Base-by-base conservation (phyloP, 2,329 filamentous ascomycete genomes). In the Cladophialophora chaetospira region DNA sequence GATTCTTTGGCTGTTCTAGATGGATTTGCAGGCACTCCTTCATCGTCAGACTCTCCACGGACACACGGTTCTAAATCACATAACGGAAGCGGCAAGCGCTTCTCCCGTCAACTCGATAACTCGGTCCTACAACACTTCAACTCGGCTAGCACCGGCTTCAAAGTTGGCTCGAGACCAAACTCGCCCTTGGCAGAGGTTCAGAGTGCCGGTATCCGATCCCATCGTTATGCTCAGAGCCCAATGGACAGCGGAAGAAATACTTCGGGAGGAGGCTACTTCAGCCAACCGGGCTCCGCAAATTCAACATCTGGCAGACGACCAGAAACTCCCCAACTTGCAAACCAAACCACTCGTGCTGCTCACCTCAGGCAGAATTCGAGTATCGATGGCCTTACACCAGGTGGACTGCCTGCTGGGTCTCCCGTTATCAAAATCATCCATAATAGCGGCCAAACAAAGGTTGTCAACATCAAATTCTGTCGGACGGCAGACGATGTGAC, bases 391-490 rank as follows among this genome's bases (percentile, higher is more conserved):
- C 87, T 90, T 65, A 86, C 93, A 62, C 94, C 93, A 82, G 89
- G 90, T 64, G 88, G 88, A 58, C 77, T 97, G 68, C 92, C 92
- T 55, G 82, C 87, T 63, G 89, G 91, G 72, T 91, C 95, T 71
- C 88, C 92, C 58, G 85, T 96, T 59, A 96, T 97, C 63, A 85
- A 92, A 62, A 91, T 97, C 65, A 96, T 97, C 69, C 96, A 89
- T 64, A 94, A 91, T 46, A 90, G 87, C 61, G 94, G 92, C 49
- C 86, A 91, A 60, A 96, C 91, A 45, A 96, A 96, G 69, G 92
- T 97, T 21, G 86, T 99, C 68, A 94, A 94, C 72, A 91, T 97
- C 64, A 88, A 91, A 63, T 89, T 89, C 63, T 97, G 92, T 79
- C 91, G 87, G 69, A 94, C 88, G 4, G 89, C 91, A 59, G 94